A percentile compares a stretch with the other conserved stretches of the same genome.
These are phyloP conservation scores for Blumeriella jaapii DNA, from an alignment of 2,329 filamentous ascomycete genomes.

Conservation along the genomic window DNA sequence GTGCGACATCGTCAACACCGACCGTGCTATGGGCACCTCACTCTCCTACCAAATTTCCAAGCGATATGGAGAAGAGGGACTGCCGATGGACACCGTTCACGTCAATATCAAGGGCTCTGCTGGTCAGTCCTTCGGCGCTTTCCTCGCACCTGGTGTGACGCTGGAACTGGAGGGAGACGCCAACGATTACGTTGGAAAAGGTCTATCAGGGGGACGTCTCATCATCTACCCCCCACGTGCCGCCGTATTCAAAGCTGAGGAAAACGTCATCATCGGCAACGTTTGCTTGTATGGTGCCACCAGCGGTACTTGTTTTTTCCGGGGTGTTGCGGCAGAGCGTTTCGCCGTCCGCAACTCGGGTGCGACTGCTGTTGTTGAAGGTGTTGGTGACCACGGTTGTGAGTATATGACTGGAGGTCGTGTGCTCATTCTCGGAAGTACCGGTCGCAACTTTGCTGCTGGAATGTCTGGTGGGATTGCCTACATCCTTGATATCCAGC, in stretches of 20 bases:
- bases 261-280: conserved; percentile 90
- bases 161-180: conserved; percentile 90
- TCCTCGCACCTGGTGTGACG: conserved; percentile 84
- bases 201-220: conserved; percentile 80
- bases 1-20: conserved; percentile 93
- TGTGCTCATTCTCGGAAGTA: conserved; percentile 73
- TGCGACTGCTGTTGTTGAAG: conserved; percentile 90
- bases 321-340: conserved; percentile 88
- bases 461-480: conserved; percentile 98
- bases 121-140: conserved; percentile 93
- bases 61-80: conserved; percentile 76
- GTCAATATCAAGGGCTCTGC: conserved; percentile 94
- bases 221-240: conserved; percentile 88
- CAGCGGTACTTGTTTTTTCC: conserved; percentile 86
- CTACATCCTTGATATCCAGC: conserved; percentile 81
- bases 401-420: conserved; percentile 99
- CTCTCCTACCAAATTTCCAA: conserved; percentile 94
- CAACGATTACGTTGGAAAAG: conserved; percentile 96
- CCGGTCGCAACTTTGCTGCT: conserved; percentile 92
- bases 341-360: conserved; percentile 96
- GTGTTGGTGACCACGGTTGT: conserved; percentile 89
- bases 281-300: conserved; percentile 93
- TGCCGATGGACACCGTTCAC: conserved; percentile 88
- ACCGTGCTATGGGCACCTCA: conserved; percentile 85
- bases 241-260: conserved; percentile 88